phyloP scores from a whole-genome alignment of 2,329 filamentous ascomycete genomes.

The Macroventuria anomochaeta region DNA sequence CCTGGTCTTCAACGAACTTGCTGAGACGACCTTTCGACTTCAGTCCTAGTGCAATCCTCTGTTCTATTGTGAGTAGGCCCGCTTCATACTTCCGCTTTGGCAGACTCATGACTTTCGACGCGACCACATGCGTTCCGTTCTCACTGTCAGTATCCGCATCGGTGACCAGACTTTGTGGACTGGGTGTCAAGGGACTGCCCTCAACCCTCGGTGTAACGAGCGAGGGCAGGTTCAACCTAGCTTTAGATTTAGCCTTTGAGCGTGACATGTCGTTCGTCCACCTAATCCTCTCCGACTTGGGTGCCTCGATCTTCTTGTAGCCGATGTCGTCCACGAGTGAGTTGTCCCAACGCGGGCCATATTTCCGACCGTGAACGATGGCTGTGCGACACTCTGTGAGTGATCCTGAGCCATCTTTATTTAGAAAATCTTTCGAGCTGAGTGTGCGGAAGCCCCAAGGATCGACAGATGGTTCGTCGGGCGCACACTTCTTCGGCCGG shows the following conservation, averaged over 20 bases:
- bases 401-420: conserved; percentile 32
- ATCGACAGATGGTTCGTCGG: conserved; percentile 22
- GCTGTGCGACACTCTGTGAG: conserved; percentile 33
- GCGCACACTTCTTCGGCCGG: conserved; percentile 17
- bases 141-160: conserved; percentile 1
- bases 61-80: conserved; percentile 30
- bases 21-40: conserved; percentile 35
- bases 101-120: conserved; percentile 4
- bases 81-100: conserved; percentile 14
- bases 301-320: conserved; percentile 24
- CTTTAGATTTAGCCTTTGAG: conserved; percentile 1
- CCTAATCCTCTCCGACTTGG: background rate
- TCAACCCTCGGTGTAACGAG: background rate
- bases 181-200: background rate
- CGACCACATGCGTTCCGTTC: background rate
- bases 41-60: conserved; percentile 34
- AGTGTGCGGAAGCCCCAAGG: conserved; percentile 40
- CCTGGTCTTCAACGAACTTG: conserved; percentile 32
- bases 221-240: background rate
- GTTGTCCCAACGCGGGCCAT: conserved; percentile 37
- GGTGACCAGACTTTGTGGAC: background rate
- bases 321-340: conserved; percentile 31
- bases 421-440: conserved; percentile 28
- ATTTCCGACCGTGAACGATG: conserved; percentile 26
- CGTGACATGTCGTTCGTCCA: conserved; percentile 7